These are phyloP conservation scores for Mrakia hoshinonis DNA, from an alignment of 768 basidiomycete genomes.

Conservation along the genomic window DNA sequence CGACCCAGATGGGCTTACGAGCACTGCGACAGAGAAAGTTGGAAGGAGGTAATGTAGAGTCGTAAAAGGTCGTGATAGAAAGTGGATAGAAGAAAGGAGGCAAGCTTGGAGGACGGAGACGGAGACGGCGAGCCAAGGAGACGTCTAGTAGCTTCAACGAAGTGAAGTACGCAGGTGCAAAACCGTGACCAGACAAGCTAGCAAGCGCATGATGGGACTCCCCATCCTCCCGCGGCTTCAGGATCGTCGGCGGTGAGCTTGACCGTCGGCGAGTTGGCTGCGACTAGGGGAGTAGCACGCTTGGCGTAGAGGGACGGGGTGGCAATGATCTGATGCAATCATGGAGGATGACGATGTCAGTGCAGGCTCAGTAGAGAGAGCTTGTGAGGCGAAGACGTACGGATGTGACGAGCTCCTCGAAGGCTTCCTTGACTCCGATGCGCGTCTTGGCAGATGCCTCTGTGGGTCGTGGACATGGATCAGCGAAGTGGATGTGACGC, in stretches of 20 bases:
- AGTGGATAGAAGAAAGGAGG: neutral
- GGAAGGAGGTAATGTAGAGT: no score
- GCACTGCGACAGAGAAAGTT: neutral
- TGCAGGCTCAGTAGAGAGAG: neutral
- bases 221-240: neutral
- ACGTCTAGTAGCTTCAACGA: neutral
- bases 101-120: neutral
- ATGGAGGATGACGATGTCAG: neutral
- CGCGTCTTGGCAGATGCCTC: slow-evolving; percentile 91
- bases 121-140: neutral
- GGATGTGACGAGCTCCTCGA: slow-evolving; percentile 65
- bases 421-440: slow-evolving; percentile 67
- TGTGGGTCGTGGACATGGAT: slow-evolving; percentile 24
- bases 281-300: neutral
- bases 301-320: slow-evolving; percentile 59
- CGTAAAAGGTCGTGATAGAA: slow-evolving; percentile 7
- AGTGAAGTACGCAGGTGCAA: neutral
- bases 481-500: neutral
- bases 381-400: slow-evolving; percentile 44
- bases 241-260: neutral
- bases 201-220: neutral
- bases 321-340: slow-evolving; percentile 48
- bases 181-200: neutral
- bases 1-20: neutral
- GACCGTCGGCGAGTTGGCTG: neutral